Conservation (phyloP, 2,329 filamentous ascomycete species). For the Diaporthe helianthi region DNA sequence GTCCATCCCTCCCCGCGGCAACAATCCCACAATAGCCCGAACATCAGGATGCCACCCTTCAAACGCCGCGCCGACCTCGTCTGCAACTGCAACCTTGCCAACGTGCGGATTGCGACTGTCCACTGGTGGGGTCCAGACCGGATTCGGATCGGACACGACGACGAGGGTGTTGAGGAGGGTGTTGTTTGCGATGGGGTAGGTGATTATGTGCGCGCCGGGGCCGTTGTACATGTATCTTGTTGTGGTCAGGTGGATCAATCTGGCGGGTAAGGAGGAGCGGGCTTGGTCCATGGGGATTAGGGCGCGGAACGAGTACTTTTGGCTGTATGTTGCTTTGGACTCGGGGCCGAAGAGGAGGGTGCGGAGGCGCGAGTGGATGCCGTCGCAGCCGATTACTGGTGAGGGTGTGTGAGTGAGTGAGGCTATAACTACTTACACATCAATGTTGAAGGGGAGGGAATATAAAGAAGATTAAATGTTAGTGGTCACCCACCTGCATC, state of each 20-base stretch:
- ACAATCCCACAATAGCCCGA: conserved; percentile 47
- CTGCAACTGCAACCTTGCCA: conserved; percentile 46
- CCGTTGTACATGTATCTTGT: conserved; percentile 65
- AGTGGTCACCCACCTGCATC: conserved; percentile 43
- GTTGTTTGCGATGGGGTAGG: conserved; percentile 66
- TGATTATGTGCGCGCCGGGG: conserved; percentile 63
- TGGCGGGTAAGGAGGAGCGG: conserved; percentile 54
- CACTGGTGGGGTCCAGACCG: conserved; percentile 42
- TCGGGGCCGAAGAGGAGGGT: conserved; percentile 53
- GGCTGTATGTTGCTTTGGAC: conserved; percentile 54
- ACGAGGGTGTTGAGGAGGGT: conserved; percentile 65
- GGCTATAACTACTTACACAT: too few species aligned
- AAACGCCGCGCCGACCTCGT: conserved; percentile 51
- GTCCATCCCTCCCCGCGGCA: conserved; percentile 54
- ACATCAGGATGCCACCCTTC: conserved; percentile 50
- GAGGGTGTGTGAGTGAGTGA: neutral
- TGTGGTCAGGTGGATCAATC: conserved; percentile 52
- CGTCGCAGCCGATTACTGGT: conserved; percentile 66
- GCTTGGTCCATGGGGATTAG: conserved; percentile 66
- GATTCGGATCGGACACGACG: conserved; percentile 47
- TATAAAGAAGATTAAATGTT: neutral
- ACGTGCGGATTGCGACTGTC: conserved; percentile 40
- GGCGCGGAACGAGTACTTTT: conserved; percentile 68
- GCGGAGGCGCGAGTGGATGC: conserved; percentile 65
- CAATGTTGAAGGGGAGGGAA: neutral